These are phyloP conservation scores for Flaveria bidentis DNA, from an alignment of 129 eudicot species.

Conservation along the genomic window DNA sequence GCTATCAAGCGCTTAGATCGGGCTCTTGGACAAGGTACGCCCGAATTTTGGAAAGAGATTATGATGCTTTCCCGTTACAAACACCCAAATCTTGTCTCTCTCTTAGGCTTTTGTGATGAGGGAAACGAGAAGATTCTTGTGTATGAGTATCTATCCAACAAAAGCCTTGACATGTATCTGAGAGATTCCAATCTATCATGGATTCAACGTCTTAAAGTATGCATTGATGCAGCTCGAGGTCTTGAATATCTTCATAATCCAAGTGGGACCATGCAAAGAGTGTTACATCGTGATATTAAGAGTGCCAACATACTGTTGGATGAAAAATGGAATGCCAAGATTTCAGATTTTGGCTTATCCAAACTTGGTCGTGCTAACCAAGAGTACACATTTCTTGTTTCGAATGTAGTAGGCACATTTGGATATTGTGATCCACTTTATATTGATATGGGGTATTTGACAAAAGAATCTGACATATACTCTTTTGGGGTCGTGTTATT, in stretches of 20 bases:
- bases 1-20: not conserved
- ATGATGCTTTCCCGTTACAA: no score
- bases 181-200: not conserved
- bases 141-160: not conserved
- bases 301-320: slow-evolving; percentile 5
- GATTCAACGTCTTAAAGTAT: not conserved
- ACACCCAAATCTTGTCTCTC: no score
- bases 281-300: not conserved
- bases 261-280: not conserved
- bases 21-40: not conserved
- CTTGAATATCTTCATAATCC: not conserved
- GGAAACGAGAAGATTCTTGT: no score
- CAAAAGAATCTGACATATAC: not conserved
- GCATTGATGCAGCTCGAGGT: not conserved
- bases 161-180: slow-evolving; percentile 5
- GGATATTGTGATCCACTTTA: no score
- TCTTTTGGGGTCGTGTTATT: slow-evolving; percentile 2
- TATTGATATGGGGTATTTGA: no score
- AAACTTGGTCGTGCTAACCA: not conserved
- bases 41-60: not conserved
- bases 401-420: no score
- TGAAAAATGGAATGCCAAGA: not conserved
- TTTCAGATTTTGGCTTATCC: not conserved
- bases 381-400: not conserved
- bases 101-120: no score